These are phyloP conservation scores for Stylosanthes scabra DNA, from an alignment of 331 rosid genomes.

Conservation along the genomic window DNA sequence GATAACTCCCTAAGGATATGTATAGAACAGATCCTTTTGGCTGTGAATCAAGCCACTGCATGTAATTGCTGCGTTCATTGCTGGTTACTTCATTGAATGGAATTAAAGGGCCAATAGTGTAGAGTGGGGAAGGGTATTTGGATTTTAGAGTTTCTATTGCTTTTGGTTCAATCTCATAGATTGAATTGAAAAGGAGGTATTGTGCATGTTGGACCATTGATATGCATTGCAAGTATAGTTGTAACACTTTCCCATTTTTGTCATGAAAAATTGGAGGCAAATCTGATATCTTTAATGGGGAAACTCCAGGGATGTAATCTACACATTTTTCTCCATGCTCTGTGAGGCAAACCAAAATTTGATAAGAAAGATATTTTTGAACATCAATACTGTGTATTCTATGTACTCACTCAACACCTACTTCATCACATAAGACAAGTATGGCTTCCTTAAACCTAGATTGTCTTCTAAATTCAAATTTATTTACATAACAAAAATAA, in stretches of 20 bases:
- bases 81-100: slow-evolving; percentile 38
- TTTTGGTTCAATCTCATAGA: slow-evolving; percentile 53
- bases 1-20: slow-evolving; percentile 55
- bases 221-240: slow-evolving; percentile 48
- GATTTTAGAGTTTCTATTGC: slow-evolving; percentile 41
- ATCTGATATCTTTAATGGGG: slow-evolving; percentile 46
- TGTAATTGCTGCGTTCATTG: slow-evolving; percentile 8
- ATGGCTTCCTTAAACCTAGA: too few relatives aligned
- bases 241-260: slow-evolving; percentile 38
- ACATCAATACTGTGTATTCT: too few relatives aligned
- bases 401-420: too few relatives aligned
- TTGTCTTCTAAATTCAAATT: too few relatives aligned
- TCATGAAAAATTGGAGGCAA: slow-evolving; percentile 43
- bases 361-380: too few relatives aligned
- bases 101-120: slow-evolving; percentile 56
- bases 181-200: slow-evolving; percentile 43
- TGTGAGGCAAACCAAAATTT: not conserved
- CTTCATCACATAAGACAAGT: too few relatives aligned
- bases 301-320: slow-evolving; percentile 60
- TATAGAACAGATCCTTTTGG: slow-evolving; percentile 49
- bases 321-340: slow-evolving; percentile 53
- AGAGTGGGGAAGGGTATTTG: slow-evolving; percentile 40
- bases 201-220: slow-evolving; percentile 45
- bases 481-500: too few relatives aligned
- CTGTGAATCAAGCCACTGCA: slow-evolving; percentile 54